Base-by-base conservation (phyloP, 164 flowering plant species). In the Echeveria elegans region DNA sequence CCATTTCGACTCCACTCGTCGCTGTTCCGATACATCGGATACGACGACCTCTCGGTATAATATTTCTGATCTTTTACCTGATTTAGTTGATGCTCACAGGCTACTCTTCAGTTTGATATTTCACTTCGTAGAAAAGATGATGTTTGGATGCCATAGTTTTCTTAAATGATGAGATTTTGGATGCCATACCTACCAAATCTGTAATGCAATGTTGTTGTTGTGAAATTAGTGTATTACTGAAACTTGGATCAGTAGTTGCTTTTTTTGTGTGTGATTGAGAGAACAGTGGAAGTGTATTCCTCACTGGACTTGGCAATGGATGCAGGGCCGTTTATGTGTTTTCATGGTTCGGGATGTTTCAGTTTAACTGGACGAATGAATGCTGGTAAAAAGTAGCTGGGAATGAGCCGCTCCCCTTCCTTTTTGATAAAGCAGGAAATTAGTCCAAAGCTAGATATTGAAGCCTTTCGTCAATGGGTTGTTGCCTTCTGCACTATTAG, bases 401-500 rank as follows among this genome's bases (percentile, higher is more conserved):
- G 61, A 71, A 92, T 92, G 97, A 94, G 83, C 78, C 85, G 91
- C 63, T 78, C 95, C 61, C 88, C 96, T 50, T 86, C 97, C 12
- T 82, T 88, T 72, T 80, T 89, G 3, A 65, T 80, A 65, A 88
- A 80, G 82, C 65, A 80, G 23, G 94, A 86, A 65, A 69, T 74
- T 26, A 77, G 66, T 69, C 68, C 78, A 37, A 80, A 81, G 71
- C 75, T 85, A 43, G 88, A 92, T 69, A 78, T 75, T 23, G 79
- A 83, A 71, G 77, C 84, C 58, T 74, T 90, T 67, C 81, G 72
- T 36, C 78, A 73, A 79, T 95, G 99, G 98, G 85, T 84, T 34
- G 84, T 85, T 37, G 97, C 92, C 31, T 95, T 95, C 70, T 95
- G 98, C 74, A 77, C 78, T 38, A 92, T 95, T 71, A 81, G 96